Conservation (phyloP, 495 filamentous ascomycete genomes). For the Aspergillus bridgeri region DNA sequence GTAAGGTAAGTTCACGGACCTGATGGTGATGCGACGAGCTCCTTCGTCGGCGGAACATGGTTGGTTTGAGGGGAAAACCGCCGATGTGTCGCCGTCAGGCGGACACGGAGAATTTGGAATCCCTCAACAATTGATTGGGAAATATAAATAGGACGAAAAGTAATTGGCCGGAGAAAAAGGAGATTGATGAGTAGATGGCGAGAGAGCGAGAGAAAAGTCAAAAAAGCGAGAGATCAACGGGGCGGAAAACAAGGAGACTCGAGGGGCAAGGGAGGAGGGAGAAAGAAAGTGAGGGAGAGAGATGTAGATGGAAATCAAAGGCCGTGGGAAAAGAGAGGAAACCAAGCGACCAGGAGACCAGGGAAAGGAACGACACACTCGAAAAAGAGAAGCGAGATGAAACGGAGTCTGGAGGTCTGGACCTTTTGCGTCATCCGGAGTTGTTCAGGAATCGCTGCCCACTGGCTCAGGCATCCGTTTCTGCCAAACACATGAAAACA, state of each 20-base stretch:
- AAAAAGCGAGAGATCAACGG: constrained; percentile 6
- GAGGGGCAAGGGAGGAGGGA: neutral
- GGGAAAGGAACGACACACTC: neutral
- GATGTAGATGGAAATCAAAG: no score
- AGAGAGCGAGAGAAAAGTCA: neutral
- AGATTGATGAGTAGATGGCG: neutral
- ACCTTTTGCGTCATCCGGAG: neutral
- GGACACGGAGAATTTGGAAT: neutral
- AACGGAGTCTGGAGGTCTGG: neutral
- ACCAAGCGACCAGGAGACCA: neutral
- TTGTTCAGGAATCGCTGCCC: neutral
- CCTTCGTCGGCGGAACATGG: constrained; percentile 54
- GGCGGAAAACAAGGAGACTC: neutral
- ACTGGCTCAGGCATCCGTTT: neutral
- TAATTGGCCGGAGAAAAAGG: neutral
- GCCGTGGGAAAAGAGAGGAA: no score
- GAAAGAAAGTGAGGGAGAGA: constrained; percentile 6
- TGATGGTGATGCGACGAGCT: constrained; percentile 54
- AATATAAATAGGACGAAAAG: neutral
- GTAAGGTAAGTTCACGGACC: constrained; percentile 34
- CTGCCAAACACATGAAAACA: no score
- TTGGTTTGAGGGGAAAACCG: constrained; percentile 13
- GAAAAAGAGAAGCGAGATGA: neutral
- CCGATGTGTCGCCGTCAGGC: constrained; percentile 2
- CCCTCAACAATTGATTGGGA: neutral